Evolutionary conservation across 176 grass and related monocot species (phyloP).

Genomic region (bread wheat (Triticum aestivum)): IWGSC_CS_RefSeq_v2.1 NC_057811.1:343563295-343563794

Average conservation of each 20-base stretch:
- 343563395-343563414: not conserved
- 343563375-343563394: not conserved
- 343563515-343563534: not conserved
- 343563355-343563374: not conserved
- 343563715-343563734: not conserved
- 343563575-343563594: not conserved
- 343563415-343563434: not conserved
- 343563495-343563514: slow-evolving; percentile 9
- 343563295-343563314: not conserved
- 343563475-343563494: not conserved
- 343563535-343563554: not conserved
- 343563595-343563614: not conserved
- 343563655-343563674: not conserved
- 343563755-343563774: not conserved
- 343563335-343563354: not conserved
- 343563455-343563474: not conserved
- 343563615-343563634: not conserved
- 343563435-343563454: not conserved
- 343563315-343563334: not conserved
- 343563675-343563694: not conserved
- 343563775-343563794: not conserved
- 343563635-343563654: not conserved
- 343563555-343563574: not conserved
- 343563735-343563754: not conserved
- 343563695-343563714: not conserved